phyloP scores from a whole-genome alignment of 2,329 filamentous ascomycete species.

The Epichloe scottii region DNA sequence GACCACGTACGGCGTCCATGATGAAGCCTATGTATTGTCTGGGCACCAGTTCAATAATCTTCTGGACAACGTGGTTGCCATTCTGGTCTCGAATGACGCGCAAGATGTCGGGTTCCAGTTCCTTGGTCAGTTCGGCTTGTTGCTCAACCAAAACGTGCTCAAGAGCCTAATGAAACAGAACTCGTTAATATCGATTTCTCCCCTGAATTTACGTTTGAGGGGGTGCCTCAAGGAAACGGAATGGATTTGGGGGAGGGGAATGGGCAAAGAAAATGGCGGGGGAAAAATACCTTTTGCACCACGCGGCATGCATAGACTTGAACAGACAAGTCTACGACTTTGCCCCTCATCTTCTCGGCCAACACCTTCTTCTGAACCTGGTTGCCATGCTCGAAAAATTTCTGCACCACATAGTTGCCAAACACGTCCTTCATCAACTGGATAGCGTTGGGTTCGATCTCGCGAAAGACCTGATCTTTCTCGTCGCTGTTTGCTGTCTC shows the following conservation, averaged over 20 bases:
- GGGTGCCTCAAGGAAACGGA: too few species aligned
- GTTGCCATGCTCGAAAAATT: constrained; percentile 92
- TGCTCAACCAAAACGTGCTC: constrained; percentile 88
- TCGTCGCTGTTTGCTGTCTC: constrained; percentile 91
- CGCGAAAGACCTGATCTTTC: constrained; percentile 79
- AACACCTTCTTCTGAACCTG: constrained; percentile 84
- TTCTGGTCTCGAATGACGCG: constrained; percentile 76
- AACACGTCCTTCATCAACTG: constrained; percentile 95
- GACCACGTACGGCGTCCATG: constrained; percentile 64
- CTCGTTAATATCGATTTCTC: neutral
- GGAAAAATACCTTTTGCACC: constrained; percentile 67
- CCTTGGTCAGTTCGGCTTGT: constrained; percentile 70
- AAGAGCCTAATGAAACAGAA: constrained; percentile 47
- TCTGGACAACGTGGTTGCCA: constrained; percentile 94
- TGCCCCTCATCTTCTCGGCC: constrained; percentile 76
- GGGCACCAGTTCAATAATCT: constrained; percentile 72
- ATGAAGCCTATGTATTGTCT: constrained; percentile 73
- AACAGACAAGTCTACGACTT: constrained; percentile 64
- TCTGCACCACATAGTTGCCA: constrained; percentile 97
- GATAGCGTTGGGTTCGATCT: constrained; percentile 72
- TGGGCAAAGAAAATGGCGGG: neutral
- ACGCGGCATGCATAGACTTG: constrained; percentile 94
- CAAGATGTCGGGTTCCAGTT: constrained; percentile 65
- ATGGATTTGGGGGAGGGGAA: too few species aligned
- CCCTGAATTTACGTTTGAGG: too few species aligned